Base-by-base conservation (phyloP, 73 alveolate genomes). In the Effrenium voratum region DNA sequence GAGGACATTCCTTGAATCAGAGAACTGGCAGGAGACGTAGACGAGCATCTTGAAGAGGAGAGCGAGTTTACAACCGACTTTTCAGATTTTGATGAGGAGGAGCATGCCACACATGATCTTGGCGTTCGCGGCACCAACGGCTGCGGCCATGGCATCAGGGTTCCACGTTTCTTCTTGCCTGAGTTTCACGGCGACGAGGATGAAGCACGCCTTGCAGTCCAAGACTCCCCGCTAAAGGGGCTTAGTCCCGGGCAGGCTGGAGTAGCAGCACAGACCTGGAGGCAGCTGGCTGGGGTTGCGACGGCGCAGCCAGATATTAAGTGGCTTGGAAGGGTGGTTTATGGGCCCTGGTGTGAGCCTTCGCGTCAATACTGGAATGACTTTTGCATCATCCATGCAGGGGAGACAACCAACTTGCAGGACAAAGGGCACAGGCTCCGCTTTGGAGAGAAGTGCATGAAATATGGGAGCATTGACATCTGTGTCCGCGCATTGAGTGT, bases 251-350 rank as follows among this genome's bases (percentile, higher is more conserved):
- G 16, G n/a, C 84, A 73, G 22, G 50, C 84, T 36, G 84, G 84
- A 8, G 52, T 73, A 12, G 84, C 84, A 15, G 84, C 84, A 30
- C 84, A 73, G 84, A 73, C 84, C 19, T 73, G 84, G 84, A 19
- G 36, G 49, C 50, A 73, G 50, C 84, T 73, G 84, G 84, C 84
- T 22, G 84, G 50, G 36, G 32, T 73, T 36, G 84, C 84, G 36
- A 28, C n/a, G 0, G 57, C 26, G 52, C 49, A 38, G 16, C 84
- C 84, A 12, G 84, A 73, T 38, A 73, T 73, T 49, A 73, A 36
- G 52, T 73, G 84, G 84, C 84, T 73, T 73, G 84, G 84, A 38
- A 24, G 84, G 36, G 84, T 73, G 28, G 84, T 73, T n/a, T 30
- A 32, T 2, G 84, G 84, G 50, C 50, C 50, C 32, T 73, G 84